Conservation (phyloP, 768 basidiomycete species). For the Tulasnella sp. region DNA sequence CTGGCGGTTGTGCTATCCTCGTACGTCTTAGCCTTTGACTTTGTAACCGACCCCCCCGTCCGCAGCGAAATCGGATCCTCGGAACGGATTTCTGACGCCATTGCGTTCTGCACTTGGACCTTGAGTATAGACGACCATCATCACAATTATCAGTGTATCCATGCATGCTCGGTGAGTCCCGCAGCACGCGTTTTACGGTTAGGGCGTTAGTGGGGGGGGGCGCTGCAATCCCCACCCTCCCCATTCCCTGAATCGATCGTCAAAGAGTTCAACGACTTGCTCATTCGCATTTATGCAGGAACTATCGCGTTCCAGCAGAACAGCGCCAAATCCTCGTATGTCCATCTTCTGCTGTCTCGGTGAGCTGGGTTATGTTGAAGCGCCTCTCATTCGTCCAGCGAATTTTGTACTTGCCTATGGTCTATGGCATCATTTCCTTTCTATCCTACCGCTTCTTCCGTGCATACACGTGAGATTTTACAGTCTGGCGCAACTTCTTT, state of each 20-base stretch:
- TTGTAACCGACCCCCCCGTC: not conserved
- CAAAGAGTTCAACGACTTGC: not conserved
- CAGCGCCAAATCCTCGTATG: not conserved
- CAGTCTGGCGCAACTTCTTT: not conserved
- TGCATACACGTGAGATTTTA: conserved; percentile 55
- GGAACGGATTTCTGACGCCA: not conserved
- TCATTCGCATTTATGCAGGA: not conserved
- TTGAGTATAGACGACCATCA: not conserved
- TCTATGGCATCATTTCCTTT: conserved; percentile 83
- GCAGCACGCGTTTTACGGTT: no score
- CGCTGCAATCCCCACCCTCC: no score
- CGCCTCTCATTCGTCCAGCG: conserved; percentile 44
- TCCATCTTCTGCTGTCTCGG: not conserved
- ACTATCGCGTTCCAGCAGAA: not conserved
- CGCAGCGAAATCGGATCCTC: not conserved
- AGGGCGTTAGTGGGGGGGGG: no score
- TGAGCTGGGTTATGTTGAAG: conserved; percentile 11
- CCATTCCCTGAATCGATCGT: not conserved
- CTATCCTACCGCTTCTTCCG: conserved; percentile 85
- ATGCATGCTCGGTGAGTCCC: conserved; percentile 2
- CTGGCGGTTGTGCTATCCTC: not conserved
- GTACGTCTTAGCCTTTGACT: not conserved
- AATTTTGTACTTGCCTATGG: conserved; percentile 75
- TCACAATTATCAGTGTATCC: not conserved
- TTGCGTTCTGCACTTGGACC: not conserved